Evolutionary conservation across 352 stramenopile genomes (phyloP), one percentile per base, ranked within the genome.

Genomic region (Sclerospora graminicola): DNA sequence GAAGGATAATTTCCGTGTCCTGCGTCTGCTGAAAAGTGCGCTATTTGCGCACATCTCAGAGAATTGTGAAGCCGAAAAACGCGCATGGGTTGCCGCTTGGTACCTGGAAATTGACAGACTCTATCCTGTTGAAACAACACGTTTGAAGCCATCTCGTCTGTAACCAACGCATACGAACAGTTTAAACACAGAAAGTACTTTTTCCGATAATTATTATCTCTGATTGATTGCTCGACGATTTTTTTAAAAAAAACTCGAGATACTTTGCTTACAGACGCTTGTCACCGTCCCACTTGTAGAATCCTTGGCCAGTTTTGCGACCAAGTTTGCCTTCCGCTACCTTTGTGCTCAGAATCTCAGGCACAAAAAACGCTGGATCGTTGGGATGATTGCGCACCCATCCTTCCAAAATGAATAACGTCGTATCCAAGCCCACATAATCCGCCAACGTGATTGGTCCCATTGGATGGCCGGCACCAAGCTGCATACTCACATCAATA

Each of bases 401-500:
- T 37, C 95, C 94, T 61, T 97, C 61, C 6, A 98, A 64, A 50
- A 98, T 98, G 44, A 86, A 98, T 18, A 96, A 79, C 59, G 81
- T 96, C 24, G 94, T 98, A 69, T 98, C 95, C 27, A 98, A 72
- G 2, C 95, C 95, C 24, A 98, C 86, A 65, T 98, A 98, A 64
- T 98, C 95, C 5, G 86, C 84, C 18, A 97, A 64, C 30, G 82
- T 89, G 35, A 97, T 77, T 2, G 95, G 95, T 24, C 94, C 94
- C 94, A 99, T 99, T 7, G 95, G 95, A 72, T 99, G 93, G 6
- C 95, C 94, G 0, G 94, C 92, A 19, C 95, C 95, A 15, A 98
- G 83, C 54, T 98, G 83, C 94, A 99, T 98, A 36, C 80, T 94
- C 18, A 97, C 69, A 62, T 99, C 95, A 79, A 99, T 97, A 70